Conservation (phyloP, 2,329 filamentous ascomycete genomes). For the Plenodomus lindquistii region DNA sequence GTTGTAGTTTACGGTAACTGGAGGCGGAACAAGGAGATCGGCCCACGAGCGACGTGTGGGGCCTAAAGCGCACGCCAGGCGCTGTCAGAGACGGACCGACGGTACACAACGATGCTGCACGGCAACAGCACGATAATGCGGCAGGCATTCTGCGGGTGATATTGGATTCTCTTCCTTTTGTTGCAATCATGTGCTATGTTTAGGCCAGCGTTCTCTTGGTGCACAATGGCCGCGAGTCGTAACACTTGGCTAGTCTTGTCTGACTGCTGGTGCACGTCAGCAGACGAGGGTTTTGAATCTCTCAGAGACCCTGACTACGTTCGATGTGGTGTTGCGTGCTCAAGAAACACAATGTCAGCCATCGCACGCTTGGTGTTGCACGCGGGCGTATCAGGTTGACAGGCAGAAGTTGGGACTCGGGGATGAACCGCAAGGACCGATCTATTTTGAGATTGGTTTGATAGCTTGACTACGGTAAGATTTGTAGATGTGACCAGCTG, state of each 20-base stretch:
- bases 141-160: neutral
- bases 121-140: neutral
- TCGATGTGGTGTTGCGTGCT: neutral
- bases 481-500: constrained; percentile 15
- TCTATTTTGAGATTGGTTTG: too few relatives aligned
- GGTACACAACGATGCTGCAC: constrained; percentile 14
- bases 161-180: neutral
- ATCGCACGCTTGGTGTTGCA: neutral
- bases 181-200: constrained; percentile 3
- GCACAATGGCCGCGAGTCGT: neutral
- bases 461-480: too few relatives aligned
- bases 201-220: neutral
- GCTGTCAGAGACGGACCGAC: constrained; percentile 13
- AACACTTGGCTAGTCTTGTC: neutral
- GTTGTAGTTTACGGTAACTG: constrained; percentile 22
- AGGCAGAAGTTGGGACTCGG: neutral
- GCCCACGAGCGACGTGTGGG: constrained; percentile 15
- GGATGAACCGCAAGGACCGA: constrained; percentile 13
- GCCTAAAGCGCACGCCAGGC: constrained; percentile 6
- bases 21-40: constrained; percentile 38
- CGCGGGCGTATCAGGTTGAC: neutral
- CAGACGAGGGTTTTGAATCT: neutral
- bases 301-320: neutral
- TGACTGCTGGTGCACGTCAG: neutral
- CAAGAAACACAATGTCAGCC: neutral